Evolutionary conservation across 2,329 filamentous ascomycete species (phyloP).

Genomic region (Colletotrichum coccodes): DNA sequence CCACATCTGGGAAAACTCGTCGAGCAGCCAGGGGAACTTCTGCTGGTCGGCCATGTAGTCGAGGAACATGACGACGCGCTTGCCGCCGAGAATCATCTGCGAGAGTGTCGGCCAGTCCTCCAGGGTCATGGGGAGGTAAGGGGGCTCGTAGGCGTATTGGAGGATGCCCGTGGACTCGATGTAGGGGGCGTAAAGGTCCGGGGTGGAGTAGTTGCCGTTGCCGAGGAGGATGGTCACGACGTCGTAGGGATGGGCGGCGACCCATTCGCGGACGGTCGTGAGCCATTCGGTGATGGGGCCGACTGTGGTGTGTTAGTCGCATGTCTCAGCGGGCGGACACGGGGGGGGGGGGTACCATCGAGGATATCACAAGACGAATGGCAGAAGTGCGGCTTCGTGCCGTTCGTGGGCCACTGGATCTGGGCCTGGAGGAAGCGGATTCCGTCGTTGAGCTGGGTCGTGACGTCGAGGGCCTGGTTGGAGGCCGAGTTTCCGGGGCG

Average conservation of each 20-base stretch:
- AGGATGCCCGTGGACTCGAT: conserved; percentile 79
- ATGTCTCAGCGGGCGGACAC: too few relatives aligned
- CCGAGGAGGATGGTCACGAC: conserved; percentile 88
- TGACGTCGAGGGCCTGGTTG: conserved; percentile 78
- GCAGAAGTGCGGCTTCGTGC: conserved; percentile 75
- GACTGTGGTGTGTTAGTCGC: conserved; percentile 46
- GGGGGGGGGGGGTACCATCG: conserved; percentile 52
- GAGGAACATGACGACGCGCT: conserved; percentile 83
- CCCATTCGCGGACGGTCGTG: conserved; percentile 75
- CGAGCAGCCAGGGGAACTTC: conserved; percentile 83
- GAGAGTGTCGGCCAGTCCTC: conserved; percentile 86
- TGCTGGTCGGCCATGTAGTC: conserved; percentile 87
- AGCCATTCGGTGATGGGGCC: conserved; percentile 83
- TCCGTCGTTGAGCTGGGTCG: conserved; percentile 81
- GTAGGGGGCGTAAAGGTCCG: conserved; percentile 71
- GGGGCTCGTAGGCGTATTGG: conserved; percentile 78
- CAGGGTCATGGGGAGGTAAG: conserved; percentile 75
- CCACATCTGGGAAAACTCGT: conserved; percentile 90
- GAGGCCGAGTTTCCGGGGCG: conserved; percentile 75
- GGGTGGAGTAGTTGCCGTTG: conserved; percentile 79
- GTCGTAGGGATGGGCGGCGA: conserved; percentile 82
- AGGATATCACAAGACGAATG: conserved; percentile 86
- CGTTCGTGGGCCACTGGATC: conserved; percentile 66
- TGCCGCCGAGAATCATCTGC: conserved; percentile 76
- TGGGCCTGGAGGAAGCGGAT: conserved; percentile 72